Percentiles rank a stretch among this genome's conserved stretches.
These are phyloP conservation scores for Alloteropsis semialata DNA, from an alignment of 176 grass and related monocot genomes.

Conservation along the genomic window DNA sequence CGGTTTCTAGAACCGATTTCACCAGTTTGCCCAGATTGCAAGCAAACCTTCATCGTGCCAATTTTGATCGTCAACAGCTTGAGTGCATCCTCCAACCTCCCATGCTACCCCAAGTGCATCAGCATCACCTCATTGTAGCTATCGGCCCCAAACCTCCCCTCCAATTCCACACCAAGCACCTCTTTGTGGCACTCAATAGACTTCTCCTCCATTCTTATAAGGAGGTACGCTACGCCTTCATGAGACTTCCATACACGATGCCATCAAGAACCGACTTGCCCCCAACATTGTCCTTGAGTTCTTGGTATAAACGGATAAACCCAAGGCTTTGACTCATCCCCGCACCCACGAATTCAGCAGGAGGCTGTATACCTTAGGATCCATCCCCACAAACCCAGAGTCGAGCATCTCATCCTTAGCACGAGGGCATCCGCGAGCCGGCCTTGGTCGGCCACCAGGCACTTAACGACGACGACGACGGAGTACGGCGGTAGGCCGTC, in stretches of 20 bases:
- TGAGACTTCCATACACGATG: slow-evolving; percentile 71
- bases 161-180: slow-evolving; percentile 32
- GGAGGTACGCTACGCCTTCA: slow-evolving; percentile 82
- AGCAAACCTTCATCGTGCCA: no score
- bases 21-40: no score
- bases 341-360: slow-evolving; percentile 45
- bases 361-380: slow-evolving; percentile 61
- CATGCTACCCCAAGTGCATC: slow-evolving; percentile 56
- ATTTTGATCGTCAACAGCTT: no score
- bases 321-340: slow-evolving; percentile 39
- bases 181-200: slow-evolving; percentile 62
- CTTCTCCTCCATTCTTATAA: slow-evolving; percentile 60
- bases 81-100: slow-evolving; percentile 69
- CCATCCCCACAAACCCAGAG: slow-evolving; percentile 56
- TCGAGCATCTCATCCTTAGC: slow-evolving; percentile 75
- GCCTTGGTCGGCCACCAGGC: slow-evolving; percentile 51
- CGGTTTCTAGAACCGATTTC: no score
- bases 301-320: slow-evolving; percentile 60
- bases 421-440: slow-evolving; percentile 50
- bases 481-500: slow-evolving; percentile 73
- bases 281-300: slow-evolving; percentile 58
- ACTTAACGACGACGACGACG: slow-evolving; percentile 59
- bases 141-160: slow-evolving; percentile 49
- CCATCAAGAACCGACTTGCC: slow-evolving; percentile 46
- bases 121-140: slow-evolving; percentile 55